These are phyloP conservation scores for Caryopteris hybrid DNA, from an alignment of 305 asterid genomes.

Conservation along the genomic window DNA sequence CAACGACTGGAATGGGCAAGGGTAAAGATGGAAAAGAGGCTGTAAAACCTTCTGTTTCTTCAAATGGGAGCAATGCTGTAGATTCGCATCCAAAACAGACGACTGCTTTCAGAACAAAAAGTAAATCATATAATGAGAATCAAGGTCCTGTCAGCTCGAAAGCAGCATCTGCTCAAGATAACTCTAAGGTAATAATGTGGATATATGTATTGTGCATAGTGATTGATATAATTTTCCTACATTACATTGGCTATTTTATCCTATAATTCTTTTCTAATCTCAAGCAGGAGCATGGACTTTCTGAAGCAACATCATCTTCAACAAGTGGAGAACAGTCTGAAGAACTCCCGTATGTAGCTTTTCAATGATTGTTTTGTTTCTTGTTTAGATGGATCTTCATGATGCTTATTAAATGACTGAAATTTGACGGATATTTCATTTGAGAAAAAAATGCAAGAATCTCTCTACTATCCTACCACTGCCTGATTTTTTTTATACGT, in stretches of 20 bases:
- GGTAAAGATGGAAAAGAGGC: conserved; percentile 47
- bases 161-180: conserved; percentile 26
- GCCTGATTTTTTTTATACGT: background rate
- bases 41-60: conserved; percentile 27
- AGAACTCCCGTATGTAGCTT: conserved; percentile 43
- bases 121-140: conserved; percentile 37
- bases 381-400: background rate
- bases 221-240: background rate
- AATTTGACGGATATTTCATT: background rate
- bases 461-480: background rate
- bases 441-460: background rate
- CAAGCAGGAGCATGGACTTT: conserved; percentile 41
- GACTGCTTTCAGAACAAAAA: conserved; percentile 32
- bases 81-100: conserved; percentile 34
- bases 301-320: conserved; percentile 46
- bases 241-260: conserved; percentile 2
- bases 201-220: background rate
- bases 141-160: conserved; percentile 32
- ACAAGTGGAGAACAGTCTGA: conserved; percentile 48
- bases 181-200: conserved; percentile 40
- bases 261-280: conserved; percentile 17
- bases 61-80: conserved; percentile 49
- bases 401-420: background rate
- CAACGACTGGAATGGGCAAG: conserved; percentile 32
- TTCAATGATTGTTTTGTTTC: background rate